Evolutionary conservation across 306 rosid genomes (phyloP), one percentile per base, ranked within the genome.

Genomic region (Sicyos baderoa): DNA sequence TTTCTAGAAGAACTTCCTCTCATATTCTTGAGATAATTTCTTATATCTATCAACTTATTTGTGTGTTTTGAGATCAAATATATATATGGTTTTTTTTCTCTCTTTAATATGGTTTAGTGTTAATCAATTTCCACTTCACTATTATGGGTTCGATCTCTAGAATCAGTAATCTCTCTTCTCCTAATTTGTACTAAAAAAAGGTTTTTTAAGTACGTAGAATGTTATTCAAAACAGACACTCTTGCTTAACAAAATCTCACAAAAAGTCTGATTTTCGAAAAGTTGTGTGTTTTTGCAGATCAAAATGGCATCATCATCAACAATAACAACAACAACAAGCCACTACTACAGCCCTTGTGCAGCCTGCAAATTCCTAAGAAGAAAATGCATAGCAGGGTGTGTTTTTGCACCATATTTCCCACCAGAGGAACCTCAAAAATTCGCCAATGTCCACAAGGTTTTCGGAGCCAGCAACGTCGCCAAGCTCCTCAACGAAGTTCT

Each of bases 351-450:
- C 4, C 98, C 97, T 1, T 89, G 98, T 54, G 98, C 97, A 8
- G 98, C 97, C 54, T 93, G 98, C 94, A 93, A 89, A 76, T 93
- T 93, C 80, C 71, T 93, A 76, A 74, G 98, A 77, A 82, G 96
- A 68, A 93, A 93, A 71, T 93, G 98, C 96, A 79, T 85, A 79
- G 85, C 90, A 9, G 96, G 88, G 1, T 93, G 98, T 85, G 80
- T 88, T 11, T 93, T 89, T 72, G 96, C 98, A 3, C 96, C 97
- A 0, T 88, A 89, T 76, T 93, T 93, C 63, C 98, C 98, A 17
- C 35, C 35, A 29, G 35, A 29, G 35, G 35, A 29, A 29, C 35
- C 35, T 29, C 35, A 29, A 29, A 29, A 93, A 54, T 93, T 93
- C 19, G 83, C 94, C 14, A 90, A 93, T 66, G 98, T 93, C 1